Base-by-base conservation (phyloP, 2,329 filamentous ascomycete genomes). In the Fusarium sp. region DNA sequence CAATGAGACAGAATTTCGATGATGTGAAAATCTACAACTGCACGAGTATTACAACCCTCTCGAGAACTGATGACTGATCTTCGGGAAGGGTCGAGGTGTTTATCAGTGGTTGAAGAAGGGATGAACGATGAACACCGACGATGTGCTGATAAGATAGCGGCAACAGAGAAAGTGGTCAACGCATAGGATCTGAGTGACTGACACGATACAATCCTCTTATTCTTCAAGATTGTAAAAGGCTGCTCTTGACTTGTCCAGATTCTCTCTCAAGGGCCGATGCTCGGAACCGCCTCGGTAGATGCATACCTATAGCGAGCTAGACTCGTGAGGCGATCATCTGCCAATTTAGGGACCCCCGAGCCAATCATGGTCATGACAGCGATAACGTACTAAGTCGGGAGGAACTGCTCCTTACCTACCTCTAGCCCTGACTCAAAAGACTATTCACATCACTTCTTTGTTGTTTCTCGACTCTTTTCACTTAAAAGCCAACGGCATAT, bases 311-410 rank as follows among this genome's bases (percentile, higher is more conserved):
- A 62, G 45, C 24, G 11, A 34, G 24, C 45, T 60, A 64, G 52
- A 47, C 72, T 67, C 66, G 66, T 74, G 72, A 72, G 72, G n/a
- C 59, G 72, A 68, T 75, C 71, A 73, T 60, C 73, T 75, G 73
- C 71, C 69, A 46, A n/a, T 60, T 57, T 44, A 46, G 61, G 69
- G 41, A 58, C 51, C 55, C 27, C 18, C 22, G 32, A 47, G 47
- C 73, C 73, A 75, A 75, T 75, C 70, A 72, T 45, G 37, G 27
- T 51, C 52, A 45, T 27, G 32, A 41, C 32, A 44, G 51, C 37
- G 42, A 56, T 42, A 40, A 49, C 32, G 30, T 7, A 53, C 49
- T 18, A 42, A 40, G 47, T 52, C 11, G 40, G 30, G 42, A 53
- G 29, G 27, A 55, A 66, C 41, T 30, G 29, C 53, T 57, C 47